These are phyloP conservation scores for Conticribra guillardii DNA, from an alignment of 108 stramenopile genomes.

Conservation along the genomic window DNA sequence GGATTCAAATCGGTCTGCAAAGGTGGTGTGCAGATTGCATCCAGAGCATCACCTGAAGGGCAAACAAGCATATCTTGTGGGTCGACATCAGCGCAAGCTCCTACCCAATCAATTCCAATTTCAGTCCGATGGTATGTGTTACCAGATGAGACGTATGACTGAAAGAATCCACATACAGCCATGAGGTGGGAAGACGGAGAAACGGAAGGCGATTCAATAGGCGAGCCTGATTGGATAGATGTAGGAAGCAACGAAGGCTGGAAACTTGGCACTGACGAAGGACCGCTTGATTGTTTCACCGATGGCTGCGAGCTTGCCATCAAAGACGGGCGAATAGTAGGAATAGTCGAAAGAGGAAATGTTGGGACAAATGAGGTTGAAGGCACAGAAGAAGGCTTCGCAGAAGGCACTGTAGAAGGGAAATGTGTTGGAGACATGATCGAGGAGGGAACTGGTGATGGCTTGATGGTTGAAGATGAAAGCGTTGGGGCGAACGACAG, in stretches of 20 bases:
- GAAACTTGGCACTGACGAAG: neutral
- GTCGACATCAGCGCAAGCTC: neutral
- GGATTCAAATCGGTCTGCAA: neutral
- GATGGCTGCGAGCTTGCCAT: neutral
- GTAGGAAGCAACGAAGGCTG: neutral
- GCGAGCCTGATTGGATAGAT: neutral
- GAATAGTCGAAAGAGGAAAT: neutral
- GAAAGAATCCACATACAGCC: neutral
- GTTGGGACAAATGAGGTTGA: neutral
- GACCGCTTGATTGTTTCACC: neutral
- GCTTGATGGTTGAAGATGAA: too few relatives aligned
- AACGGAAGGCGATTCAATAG: neutral
- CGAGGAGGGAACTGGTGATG: too few relatives aligned
- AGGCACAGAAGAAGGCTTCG: neutral
- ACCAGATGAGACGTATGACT: neutral
- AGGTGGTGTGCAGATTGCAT: neutral
- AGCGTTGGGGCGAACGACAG: too few relatives aligned
- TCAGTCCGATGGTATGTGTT: neutral
- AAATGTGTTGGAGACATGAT: neutral
- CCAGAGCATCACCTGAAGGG: neutral
- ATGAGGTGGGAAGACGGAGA: neutral
- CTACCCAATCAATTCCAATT: neutral
- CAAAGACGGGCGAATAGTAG: neutral
- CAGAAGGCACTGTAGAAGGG: neutral
- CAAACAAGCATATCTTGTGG: neutral